phyloP scores from a whole-genome alignment of 2,329 filamentous ascomycete genomes.

The Blastomyces parvus region DNA sequence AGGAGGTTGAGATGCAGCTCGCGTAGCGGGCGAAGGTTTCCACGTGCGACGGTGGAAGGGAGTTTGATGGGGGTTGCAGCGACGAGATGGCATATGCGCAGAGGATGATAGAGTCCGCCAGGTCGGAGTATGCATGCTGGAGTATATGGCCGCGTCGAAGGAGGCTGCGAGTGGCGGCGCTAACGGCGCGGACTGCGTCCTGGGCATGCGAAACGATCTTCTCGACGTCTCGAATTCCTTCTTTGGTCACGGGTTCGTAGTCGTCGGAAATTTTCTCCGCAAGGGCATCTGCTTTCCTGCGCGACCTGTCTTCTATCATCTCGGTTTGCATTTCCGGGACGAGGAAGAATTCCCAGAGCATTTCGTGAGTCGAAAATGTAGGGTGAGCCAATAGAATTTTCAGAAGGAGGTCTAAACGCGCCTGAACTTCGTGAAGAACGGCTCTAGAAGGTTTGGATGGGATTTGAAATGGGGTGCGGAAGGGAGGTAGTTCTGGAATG shows the following conservation, averaged over 20 bases:
- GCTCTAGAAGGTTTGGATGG: slow-evolving; percentile 84
- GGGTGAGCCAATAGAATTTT: slow-evolving; percentile 78
- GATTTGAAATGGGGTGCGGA: slow-evolving; percentile 83
- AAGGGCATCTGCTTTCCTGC: slow-evolving; percentile 73
- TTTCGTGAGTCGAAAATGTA: slow-evolving; percentile 90
- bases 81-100: slow-evolving; percentile 42
- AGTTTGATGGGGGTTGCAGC: slow-evolving; percentile 43
- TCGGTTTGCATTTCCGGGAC: slow-evolving; percentile 86
- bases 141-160: slow-evolving; percentile 69
- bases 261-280: slow-evolving; percentile 82
- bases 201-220: slow-evolving; percentile 85
- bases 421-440: slow-evolving; percentile 76
- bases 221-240: slow-evolving; percentile 79
- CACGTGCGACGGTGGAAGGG: slow-evolving; percentile 59
- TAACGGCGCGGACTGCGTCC: slow-evolving; percentile 78
- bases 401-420: slow-evolving; percentile 77
- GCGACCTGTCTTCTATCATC: slow-evolving; percentile 81
- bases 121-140: slow-evolving; percentile 50
- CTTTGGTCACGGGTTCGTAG: slow-evolving; percentile 60
- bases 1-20: slow-evolving; percentile 51
- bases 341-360: slow-evolving; percentile 98
- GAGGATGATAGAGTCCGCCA: slow-evolving; percentile 36
- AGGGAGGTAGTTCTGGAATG: slow-evolving; percentile 68
- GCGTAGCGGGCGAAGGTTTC: slow-evolving; percentile 65
- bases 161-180: slow-evolving; percentile 71